Evolutionary conservation across 129 eudicot genomes (phyloP).

Genomic region (Ambrosia trifida): DNA sequence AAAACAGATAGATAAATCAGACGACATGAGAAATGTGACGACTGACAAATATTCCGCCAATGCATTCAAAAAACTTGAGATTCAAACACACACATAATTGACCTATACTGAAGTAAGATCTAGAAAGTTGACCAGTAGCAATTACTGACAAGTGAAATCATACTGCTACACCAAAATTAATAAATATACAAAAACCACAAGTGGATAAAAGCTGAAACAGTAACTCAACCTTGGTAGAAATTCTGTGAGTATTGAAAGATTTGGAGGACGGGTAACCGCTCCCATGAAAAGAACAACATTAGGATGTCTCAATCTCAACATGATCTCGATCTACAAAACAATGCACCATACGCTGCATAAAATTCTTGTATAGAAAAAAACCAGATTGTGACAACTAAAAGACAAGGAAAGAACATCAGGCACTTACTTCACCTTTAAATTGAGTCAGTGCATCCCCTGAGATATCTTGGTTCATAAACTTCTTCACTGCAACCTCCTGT

Average conservation of each 20-base stretch:
- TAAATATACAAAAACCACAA: background rate
- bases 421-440: conserved; percentile 83
- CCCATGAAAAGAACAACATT: conserved; percentile 99
- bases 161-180: conserved; percentile 4
- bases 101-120: background rate
- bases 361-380: conserved; percentile 16
- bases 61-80: background rate
- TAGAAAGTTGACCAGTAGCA: conserved; percentile 2
- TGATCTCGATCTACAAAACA: conserved; percentile 79
- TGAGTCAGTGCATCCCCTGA: conserved; percentile 84
- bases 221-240: conserved; percentile 78
- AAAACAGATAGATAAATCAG: background rate
- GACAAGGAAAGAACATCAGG: conserved; percentile 4
- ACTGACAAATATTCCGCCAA: background rate
- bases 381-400: conserved; percentile 3
- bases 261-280: conserved; percentile 94
- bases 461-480: conserved; percentile 87
- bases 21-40: conserved; percentile 15
- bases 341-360: conserved; percentile 20
- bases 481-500: conserved; percentile 99
- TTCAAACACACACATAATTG: conserved; percentile 2
- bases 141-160: conserved; percentile 2
- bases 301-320: conserved; percentile 98
- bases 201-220: background rate
- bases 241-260: conserved; percentile 94